These are phyloP conservation scores for Fusarium tupiense DNA, from an alignment of 2,329 filamentous ascomycete genomes.

Conservation along the genomic window DNA sequence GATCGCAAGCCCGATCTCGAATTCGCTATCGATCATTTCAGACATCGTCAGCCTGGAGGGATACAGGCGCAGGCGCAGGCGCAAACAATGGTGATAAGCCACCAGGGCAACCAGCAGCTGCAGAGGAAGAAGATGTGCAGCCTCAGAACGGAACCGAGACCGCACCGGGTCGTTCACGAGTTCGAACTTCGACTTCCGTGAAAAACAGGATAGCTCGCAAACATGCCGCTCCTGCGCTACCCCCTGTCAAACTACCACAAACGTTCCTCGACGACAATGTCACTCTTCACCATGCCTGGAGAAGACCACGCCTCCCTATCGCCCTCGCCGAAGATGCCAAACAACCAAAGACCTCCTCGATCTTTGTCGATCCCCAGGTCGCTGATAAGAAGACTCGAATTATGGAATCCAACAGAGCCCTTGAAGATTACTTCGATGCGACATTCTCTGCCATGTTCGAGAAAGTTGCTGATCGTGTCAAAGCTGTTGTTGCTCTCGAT, in stretches of 20 bases:
- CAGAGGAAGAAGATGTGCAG: constrained; percentile 44
- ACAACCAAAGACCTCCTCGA: constrained; percentile 45
- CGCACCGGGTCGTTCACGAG: constrained; percentile 41
- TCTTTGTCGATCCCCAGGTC: constrained; percentile 41
- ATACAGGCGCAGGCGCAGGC: constrained; percentile 23
- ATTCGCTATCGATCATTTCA: constrained; percentile 38
- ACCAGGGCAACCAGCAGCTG: constrained; percentile 37
- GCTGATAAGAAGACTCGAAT: constrained; percentile 35
- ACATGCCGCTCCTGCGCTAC: constrained; percentile 53
- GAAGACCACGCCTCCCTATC: constrained; percentile 44
- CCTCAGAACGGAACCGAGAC: constrained; percentile 43
- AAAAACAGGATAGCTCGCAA: constrained; percentile 48
- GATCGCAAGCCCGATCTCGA: constrained; percentile 35
- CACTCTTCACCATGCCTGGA: constrained; percentile 37
- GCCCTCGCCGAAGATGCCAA: constrained; percentile 48
- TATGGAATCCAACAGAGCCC: constrained; percentile 38
- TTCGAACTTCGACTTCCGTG: constrained; percentile 38
- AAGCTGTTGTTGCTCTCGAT: constrained; percentile 15
- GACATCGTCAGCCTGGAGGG: constrained; percentile 31
- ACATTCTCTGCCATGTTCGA: constrained; percentile 37
- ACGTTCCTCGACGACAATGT: constrained; percentile 67
- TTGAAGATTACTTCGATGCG: constrained; percentile 48
- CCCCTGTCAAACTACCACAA: constrained; percentile 64
- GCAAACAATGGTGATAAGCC: constrained; percentile 44
- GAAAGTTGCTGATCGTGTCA: constrained; percentile 27